Base-by-base conservation (phyloP, 2,329 filamentous ascomycete species). In the Zalaria sp. region DNA sequence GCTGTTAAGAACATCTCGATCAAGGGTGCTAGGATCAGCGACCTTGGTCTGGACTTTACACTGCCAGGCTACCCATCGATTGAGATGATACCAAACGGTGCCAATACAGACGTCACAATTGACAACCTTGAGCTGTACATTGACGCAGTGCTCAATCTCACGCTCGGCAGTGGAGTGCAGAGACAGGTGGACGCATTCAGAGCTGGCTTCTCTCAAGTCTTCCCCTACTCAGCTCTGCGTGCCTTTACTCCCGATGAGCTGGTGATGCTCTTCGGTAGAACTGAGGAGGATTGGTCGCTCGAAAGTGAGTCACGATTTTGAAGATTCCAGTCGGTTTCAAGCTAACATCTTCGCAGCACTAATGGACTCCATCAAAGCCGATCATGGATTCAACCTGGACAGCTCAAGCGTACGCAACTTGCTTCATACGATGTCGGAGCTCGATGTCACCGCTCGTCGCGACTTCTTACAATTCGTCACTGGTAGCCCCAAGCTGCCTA, bases 391-490 rank as follows among this genome's bases (percentile, higher is more conserved):
- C 68, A 98, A 96, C 53, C 91, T 98, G 76, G 91, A 98, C 58
- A 96, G 89, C 69, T 84, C 81, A 66, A 95, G 83, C 55, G 87
- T 98, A 38, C 86, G 81, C 54, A 96, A 98, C 54, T 61, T 98
- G 49, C 71, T 98, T 11, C 87, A 95, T 54, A 81, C 81, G 6
- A 96, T 98, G 91, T 95, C 87, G 58, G 83, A 93, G 57, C 72
- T 95, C 41, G 74, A 73, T 5, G 63, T 72, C 2, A 63, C 77
- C 36, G 77, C 93, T 57, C 83, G 88, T 46, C 81, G 91, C 35
- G 87, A 95, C 55, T 98, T 98, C 65, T 68, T 98, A 51, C 91
- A 98, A 57, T 98, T 98, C 61, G 91, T 93, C 27, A 96, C 91
- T 42, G 91, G 91, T 51, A 98, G 91, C 59, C 91, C 91, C 43